Conservation (phyloP, 2,329 filamentous ascomycete species). For the Cladosporium austrohemisphaericum region DNA sequence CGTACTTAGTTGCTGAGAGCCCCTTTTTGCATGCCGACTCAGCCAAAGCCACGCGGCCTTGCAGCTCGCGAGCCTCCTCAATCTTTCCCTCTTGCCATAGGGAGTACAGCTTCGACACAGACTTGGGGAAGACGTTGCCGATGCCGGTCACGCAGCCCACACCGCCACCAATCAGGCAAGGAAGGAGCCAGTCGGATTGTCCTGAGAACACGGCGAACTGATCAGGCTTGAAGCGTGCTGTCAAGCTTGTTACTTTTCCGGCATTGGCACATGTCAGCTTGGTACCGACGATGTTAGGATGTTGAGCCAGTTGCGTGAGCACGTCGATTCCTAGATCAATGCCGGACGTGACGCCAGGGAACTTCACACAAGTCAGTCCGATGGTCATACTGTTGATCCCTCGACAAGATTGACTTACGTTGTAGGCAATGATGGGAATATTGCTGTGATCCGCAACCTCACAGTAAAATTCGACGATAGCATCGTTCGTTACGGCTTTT, state of each 20-base stretch:
- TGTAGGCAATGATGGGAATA: constrained; percentile 30
- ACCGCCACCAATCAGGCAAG: constrained; percentile 45
- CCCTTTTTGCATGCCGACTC: constrained; percentile 66
- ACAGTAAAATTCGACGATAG: constrained; percentile 36
- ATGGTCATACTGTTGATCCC: too few relatives aligned
- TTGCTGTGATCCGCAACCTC: constrained; percentile 37
- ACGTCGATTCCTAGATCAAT: constrained; percentile 63
- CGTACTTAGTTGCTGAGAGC: constrained; percentile 65
- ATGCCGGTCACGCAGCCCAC: constrained; percentile 50
- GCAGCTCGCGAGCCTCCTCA: constrained; percentile 57
- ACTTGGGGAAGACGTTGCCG: constrained; percentile 53
- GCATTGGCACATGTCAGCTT: constrained; percentile 63
- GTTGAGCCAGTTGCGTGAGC: constrained; percentile 52
- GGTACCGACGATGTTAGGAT: constrained; percentile 58
- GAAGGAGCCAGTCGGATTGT: constrained; percentile 63
- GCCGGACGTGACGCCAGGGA: constrained; percentile 64
- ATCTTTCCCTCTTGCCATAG: constrained; percentile 56
- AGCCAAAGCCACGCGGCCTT: constrained; percentile 59
- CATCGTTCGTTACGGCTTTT: constrained; percentile 35
- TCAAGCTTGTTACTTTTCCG: constrained; percentile 55
- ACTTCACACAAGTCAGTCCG: constrained; percentile 40
- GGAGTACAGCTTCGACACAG: constrained; percentile 55
- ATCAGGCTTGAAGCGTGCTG: constrained; percentile 49
- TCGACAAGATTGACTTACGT: constrained; percentile 21
- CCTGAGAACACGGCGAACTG: constrained; percentile 63